Conservation (phyloP, 441 rosid genomes). For the Euphorbia celastroides region DNA sequence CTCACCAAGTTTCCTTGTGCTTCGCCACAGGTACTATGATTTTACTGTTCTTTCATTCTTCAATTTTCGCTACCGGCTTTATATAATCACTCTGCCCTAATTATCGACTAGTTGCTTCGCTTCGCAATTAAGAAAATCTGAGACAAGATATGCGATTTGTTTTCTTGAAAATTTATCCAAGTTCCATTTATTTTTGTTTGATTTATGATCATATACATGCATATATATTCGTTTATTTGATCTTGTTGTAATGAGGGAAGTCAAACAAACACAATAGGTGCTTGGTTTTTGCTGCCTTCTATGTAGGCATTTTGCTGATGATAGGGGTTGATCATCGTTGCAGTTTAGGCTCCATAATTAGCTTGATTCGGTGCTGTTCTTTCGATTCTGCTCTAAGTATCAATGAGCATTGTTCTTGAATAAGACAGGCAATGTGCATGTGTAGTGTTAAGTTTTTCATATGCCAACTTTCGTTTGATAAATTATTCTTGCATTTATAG, state of each 20-base stretch:
- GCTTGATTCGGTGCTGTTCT: not conserved
- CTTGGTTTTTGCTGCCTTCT: not conserved
- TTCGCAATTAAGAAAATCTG: not conserved
- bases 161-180: not conserved
- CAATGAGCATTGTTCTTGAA: too few relatives aligned
- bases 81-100: too few relatives aligned
- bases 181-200: not conserved
- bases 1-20: too few relatives aligned
- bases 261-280: not conserved
- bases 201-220: not conserved
- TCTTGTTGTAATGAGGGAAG: not conserved
- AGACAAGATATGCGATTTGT: not conserved
- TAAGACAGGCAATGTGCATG: not conserved
- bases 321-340: not conserved
- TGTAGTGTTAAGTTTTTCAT: not conserved
- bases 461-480: not conserved
- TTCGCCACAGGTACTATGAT: too few relatives aligned
- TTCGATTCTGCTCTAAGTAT: too few relatives aligned
- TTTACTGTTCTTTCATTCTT: too few relatives aligned
- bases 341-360: not conserved
- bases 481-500: slow-evolving; percentile 8
- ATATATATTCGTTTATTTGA: not conserved
- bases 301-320: not conserved
- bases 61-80: too few relatives aligned
- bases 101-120: not conserved